Conservation (phyloP, 2,329 filamentous ascomycete species). For the Myriosclerotinia curreyana region DNA sequence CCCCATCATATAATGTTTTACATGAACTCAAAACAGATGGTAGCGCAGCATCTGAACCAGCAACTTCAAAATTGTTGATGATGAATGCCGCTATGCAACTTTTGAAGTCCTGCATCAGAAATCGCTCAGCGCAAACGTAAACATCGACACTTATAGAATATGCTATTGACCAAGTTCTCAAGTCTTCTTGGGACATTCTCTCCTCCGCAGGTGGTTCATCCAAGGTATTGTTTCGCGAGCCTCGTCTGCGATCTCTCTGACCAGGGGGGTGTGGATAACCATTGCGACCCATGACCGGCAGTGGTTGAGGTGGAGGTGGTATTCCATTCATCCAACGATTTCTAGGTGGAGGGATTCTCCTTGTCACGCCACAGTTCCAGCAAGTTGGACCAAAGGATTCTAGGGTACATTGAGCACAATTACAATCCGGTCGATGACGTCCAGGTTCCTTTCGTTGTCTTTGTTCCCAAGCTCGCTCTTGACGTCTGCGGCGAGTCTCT, state of each 20-base stretch:
- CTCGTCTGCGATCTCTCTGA: conserved; percentile 27
- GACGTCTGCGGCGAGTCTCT: conserved; percentile 40
- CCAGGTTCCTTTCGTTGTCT: conserved; percentile 46
- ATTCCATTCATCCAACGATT: conserved; percentile 28
- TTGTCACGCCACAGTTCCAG: conserved; percentile 44
- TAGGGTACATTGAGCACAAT: conserved; percentile 44
- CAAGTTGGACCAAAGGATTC: conserved; percentile 41
- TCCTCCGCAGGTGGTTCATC: conserved; percentile 29
- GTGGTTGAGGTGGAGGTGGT: conserved; percentile 26
- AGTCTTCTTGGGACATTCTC: conserved; percentile 44
- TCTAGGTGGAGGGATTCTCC: conserved; percentile 34
- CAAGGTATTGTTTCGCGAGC: conserved; percentile 25
- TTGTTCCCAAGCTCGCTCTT: conserved; percentile 42
- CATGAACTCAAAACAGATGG: conserved; percentile 45
- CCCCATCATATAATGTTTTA: conserved; percentile 44
- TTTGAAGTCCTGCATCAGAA: conserved; percentile 48
- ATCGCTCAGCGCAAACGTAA: conserved; percentile 50
- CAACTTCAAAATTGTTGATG: conserved; percentile 44
- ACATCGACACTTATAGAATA: conserved; percentile 50
- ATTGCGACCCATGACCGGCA: conserved; percentile 28
- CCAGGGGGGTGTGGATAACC: conserved; percentile 26
- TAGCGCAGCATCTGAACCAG: conserved; percentile 35
- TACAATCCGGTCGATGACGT: conserved; percentile 46
- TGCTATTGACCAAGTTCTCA: conserved; percentile 48
- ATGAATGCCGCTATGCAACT: conserved; percentile 43